These are phyloP conservation scores for Cladosporium oxysporum DNA, from an alignment of 2,329 filamentous ascomycete genomes.

Conservation along the genomic window DNA sequence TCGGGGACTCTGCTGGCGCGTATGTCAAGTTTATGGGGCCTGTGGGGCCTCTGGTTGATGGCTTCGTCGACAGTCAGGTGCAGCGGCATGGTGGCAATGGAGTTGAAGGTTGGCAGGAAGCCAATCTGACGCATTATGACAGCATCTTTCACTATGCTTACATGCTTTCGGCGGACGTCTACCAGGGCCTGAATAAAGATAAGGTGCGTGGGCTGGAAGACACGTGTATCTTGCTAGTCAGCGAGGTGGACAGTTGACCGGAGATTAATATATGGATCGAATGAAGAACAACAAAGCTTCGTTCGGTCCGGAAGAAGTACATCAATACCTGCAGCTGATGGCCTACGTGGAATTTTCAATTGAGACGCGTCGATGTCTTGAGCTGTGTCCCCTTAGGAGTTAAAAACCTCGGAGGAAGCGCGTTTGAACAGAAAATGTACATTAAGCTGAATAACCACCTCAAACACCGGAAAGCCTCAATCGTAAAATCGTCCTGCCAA, in stretches of 20 bases:
- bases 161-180: slow-evolving; percentile 25
- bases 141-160: slow-evolving; percentile 27
- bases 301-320: background rate
- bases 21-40: slow-evolving; percentile 25
- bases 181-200: slow-evolving; percentile 24
- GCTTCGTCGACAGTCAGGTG: background rate
- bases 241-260: slow-evolving; percentile 21
- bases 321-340: background rate
- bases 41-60: slow-evolving; percentile 7
- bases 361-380: background rate
- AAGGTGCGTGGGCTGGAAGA: slow-evolving; percentile 26
- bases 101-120: slow-evolving; percentile 21
- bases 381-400: background rate
- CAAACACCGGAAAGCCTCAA: background rate
- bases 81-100: background rate
- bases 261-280: background rate
- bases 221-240: slow-evolving; percentile 26
- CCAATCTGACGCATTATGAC: slow-evolving; percentile 27
- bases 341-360: background rate
- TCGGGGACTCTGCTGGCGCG: slow-evolving; percentile 24
- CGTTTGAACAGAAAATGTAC: background rate
- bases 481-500: background rate
- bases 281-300: background rate
- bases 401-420: background rate
- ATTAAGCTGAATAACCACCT: background rate